phyloP scores from a whole-genome alignment of 2,329 filamentous ascomycete species.

The Aspergillus sp. region DNA sequence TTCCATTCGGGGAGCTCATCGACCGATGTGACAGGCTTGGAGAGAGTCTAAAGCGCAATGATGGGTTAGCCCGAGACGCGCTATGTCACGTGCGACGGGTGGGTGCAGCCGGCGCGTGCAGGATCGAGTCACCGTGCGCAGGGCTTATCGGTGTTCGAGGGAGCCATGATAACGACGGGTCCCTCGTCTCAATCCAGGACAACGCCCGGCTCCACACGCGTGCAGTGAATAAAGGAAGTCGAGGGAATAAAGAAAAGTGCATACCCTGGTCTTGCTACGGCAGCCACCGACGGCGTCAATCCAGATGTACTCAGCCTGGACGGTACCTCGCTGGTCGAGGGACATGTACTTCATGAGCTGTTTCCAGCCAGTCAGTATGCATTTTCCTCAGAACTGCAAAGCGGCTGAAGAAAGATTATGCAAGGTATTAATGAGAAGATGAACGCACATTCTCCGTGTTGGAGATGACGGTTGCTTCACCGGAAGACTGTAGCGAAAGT shows the following conservation, averaged over 20 bases:
- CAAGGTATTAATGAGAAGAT: conserved; percentile 31
- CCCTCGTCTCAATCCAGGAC: neutral
- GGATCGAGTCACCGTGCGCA: conserved; percentile 27
- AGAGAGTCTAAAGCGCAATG: conserved; percentile 59
- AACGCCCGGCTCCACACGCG: neutral
- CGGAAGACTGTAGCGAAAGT: conserved; percentile 37
- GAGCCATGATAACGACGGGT: conserved; percentile 9
- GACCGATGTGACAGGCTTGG: conserved; percentile 57
- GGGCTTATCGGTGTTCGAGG: conserved; percentile 27
- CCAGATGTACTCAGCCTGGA: conserved; percentile 98
- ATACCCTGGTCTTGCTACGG: conserved; percentile 94
- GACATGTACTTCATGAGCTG: conserved; percentile 86
- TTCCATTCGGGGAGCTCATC: conserved; percentile 77
- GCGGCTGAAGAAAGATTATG: conserved; percentile 32
- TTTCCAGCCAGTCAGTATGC: conserved; percentile 46
- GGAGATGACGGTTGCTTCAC: conserved; percentile 48
- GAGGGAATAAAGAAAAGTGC: conserved; percentile 39
- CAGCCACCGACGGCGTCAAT: conserved; percentile 80
- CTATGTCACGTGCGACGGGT: conserved; percentile 31
- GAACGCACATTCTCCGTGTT: conserved; percentile 51
- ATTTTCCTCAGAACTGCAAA: conserved; percentile 32
- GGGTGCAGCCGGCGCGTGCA: conserved; percentile 28
- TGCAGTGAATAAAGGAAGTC: conserved; percentile 1
- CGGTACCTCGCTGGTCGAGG: conserved; percentile 82
- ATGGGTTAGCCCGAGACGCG: conserved; percentile 3